Conservation (phyloP, 1,284 basidiomycete genomes). For the Cystobasidium sp. region DNA sequence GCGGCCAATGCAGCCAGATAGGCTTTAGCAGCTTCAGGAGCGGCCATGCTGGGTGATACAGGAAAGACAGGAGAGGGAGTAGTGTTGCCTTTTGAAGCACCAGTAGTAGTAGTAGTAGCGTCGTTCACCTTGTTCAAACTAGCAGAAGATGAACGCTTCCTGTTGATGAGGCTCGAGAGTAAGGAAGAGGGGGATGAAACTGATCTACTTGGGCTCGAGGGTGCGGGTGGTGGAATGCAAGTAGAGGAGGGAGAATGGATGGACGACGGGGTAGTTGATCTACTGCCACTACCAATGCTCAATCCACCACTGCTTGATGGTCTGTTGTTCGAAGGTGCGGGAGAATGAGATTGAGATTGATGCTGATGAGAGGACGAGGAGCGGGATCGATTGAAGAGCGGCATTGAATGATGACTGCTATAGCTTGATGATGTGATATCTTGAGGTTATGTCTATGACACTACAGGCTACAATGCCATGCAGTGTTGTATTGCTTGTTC, state of each 20-base stretch:
- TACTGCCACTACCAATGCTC: too few relatives aligned
- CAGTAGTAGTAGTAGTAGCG: not conserved
- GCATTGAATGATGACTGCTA: slow-evolving; percentile 17
- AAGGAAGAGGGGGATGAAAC: slow-evolving; percentile 14
- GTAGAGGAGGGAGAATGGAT: not conserved
- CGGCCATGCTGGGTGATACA: slow-evolving; percentile 3
- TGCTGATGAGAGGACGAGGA: slow-evolving; percentile 9
- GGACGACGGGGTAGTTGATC: too few relatives aligned
- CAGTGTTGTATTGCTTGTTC: too few relatives aligned
- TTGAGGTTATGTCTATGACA: too few relatives aligned
- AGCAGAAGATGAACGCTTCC: slow-evolving; percentile 8
- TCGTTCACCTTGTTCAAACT: not conserved
- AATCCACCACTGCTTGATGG: too few relatives aligned
- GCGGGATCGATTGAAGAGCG: slow-evolving; percentile 34
- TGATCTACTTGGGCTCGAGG: slow-evolving; percentile 1
- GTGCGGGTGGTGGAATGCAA: slow-evolving; percentile 1
- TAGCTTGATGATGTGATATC: not conserved
- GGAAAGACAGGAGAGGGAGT: not conserved
- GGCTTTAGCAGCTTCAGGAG: slow-evolving; percentile 22
- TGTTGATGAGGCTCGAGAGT: slow-evolving; percentile 20
- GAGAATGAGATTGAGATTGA: not conserved
- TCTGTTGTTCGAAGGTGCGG: too few relatives aligned
- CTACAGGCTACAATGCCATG: too few relatives aligned
- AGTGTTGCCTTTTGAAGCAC: not conserved
- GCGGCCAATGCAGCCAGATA: slow-evolving; percentile 34